These are phyloP conservation scores for Saccharum spontaneum DNA, from an alignment of 176 grass and related monocot genomes.

Conservation along the genomic window DNA sequence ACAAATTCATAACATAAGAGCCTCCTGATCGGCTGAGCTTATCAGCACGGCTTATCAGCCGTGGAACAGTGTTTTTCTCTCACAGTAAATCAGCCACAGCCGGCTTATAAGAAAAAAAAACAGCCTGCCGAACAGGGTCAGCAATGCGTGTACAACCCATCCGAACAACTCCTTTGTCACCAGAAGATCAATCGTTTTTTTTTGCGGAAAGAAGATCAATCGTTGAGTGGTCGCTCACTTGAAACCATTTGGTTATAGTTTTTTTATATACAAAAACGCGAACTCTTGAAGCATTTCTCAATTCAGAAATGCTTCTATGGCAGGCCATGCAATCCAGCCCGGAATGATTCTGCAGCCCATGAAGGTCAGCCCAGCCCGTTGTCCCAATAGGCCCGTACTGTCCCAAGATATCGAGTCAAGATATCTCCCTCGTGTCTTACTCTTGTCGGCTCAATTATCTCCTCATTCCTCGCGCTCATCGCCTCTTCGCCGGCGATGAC, in stretches of 20 bases:
- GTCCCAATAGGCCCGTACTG: neutral
- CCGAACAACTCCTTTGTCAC: neutral
- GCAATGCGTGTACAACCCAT: neutral
- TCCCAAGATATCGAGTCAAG: slow-evolving; percentile 20
- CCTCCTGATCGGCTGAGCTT: no score
- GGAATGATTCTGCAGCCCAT: neutral
- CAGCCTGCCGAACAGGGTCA: no score
- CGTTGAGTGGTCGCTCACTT: neutral
- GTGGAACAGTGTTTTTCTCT: no score
- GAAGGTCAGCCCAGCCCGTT: neutral
- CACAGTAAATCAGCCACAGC: no score
- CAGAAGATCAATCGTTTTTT: no score
- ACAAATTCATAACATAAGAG: no score
- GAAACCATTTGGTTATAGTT: neutral
- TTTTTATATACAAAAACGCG: neutral
- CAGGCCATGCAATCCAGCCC: slow-evolving; percentile 12
- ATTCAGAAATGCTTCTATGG: neutral
- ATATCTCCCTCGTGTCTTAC: neutral
- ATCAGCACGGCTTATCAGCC: no score
- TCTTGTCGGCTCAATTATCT: neutral
- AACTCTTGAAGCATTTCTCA: neutral
- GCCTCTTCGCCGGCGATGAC: slow-evolving; percentile 40
- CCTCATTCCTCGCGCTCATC: slow-evolving; percentile 5
- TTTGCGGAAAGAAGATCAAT: neutral
- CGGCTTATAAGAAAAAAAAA: no score